A percentile compares a stretch with the other conserved stretches of the same genome.
phyloP scores from a whole-genome alignment of 306 rosid genomes.

The Dalbergia cultrata region DNA sequence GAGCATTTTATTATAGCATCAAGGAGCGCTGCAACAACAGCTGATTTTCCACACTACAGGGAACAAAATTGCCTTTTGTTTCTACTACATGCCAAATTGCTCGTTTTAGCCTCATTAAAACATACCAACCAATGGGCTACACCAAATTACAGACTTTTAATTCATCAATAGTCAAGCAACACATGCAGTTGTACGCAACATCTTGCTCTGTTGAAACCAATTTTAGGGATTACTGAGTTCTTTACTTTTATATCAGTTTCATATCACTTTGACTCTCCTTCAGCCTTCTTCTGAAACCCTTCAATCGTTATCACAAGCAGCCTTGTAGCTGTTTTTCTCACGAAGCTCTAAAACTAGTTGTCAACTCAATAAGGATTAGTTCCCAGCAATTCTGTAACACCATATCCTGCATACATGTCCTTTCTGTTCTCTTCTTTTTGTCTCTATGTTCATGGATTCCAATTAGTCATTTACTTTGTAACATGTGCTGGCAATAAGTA shows the following conservation, averaged over 20 bases:
- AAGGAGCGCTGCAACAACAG: neutral
- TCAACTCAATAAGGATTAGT: neutral
- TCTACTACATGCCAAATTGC: too few species aligned
- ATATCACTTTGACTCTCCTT: neutral
- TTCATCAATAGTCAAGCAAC: conserved; percentile 3
- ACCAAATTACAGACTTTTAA: conserved; percentile 4
- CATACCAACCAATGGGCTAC: neutral
- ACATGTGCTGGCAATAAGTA: neutral
- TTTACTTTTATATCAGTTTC: neutral
- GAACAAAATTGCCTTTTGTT: neutral
- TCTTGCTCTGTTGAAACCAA: too few species aligned
- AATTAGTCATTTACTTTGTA: neutral
- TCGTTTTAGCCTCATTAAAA: neutral
- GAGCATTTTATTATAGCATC: neutral
- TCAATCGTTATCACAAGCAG: neutral
- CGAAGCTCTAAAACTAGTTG: neutral
- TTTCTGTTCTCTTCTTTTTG: conserved; percentile 14
- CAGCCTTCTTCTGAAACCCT: neutral
- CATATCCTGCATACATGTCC: neutral
- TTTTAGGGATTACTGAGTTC: neutral
- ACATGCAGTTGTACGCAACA: neutral
- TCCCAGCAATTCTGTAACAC: neutral
- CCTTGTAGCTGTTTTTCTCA: neutral
- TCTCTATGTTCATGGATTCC: neutral
- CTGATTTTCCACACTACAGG: neutral